Percentiles rank a stretch among this genome's conserved stretches.
Evolutionary conservation across 768 basidiomycete species (phyloP).

Genomic region (Aureoboletus auriporus): DNA sequence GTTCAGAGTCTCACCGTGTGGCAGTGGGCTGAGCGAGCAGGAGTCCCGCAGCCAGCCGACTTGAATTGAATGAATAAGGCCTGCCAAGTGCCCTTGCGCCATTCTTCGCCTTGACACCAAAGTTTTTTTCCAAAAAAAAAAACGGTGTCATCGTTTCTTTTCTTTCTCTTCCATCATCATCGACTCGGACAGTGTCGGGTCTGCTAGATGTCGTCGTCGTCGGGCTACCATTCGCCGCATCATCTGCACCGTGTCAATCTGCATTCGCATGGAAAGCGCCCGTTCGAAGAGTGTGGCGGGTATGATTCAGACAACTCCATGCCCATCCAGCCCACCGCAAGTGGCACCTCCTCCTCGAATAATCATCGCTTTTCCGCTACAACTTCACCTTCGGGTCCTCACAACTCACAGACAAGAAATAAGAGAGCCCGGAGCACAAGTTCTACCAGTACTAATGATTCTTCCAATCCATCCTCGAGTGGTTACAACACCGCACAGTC

Average conservation of each 20-base stretch:
- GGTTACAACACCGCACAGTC: constrained; percentile 32
- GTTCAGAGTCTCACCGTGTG: neutral
- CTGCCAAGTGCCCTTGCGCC: no score
- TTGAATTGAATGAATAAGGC: neutral
- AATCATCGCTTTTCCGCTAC: constrained; percentile 10
- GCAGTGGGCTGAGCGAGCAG: constrained; percentile 8
- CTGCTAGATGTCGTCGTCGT: constrained; percentile 18
- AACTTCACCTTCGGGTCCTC: constrained; percentile 15
- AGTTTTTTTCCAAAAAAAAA: constrained; percentile 5
- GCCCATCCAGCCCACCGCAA: constrained; percentile 21
- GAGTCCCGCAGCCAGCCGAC: constrained; percentile 8
- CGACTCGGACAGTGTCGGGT: constrained; percentile 4
- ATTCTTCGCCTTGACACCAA: no score
- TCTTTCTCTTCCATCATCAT: constrained; percentile 17
- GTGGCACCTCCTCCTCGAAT: constrained; percentile 24
- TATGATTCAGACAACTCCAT: constrained; percentile 31
- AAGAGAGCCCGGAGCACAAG: constrained; percentile 57
- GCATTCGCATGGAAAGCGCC: constrained; percentile 29
- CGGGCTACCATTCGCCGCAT: constrained; percentile 19
- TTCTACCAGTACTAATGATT: constrained; percentile 37
- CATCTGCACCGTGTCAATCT: constrained; percentile 23
- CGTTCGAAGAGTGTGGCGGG: constrained; percentile 31
- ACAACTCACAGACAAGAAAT: constrained; percentile 46
- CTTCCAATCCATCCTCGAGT: constrained; percentile 35
- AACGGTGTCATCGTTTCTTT: neutral